Evolutionary conservation across 768 basidiomycete species (phyloP).

Genomic region (Russula earlei): DNA sequence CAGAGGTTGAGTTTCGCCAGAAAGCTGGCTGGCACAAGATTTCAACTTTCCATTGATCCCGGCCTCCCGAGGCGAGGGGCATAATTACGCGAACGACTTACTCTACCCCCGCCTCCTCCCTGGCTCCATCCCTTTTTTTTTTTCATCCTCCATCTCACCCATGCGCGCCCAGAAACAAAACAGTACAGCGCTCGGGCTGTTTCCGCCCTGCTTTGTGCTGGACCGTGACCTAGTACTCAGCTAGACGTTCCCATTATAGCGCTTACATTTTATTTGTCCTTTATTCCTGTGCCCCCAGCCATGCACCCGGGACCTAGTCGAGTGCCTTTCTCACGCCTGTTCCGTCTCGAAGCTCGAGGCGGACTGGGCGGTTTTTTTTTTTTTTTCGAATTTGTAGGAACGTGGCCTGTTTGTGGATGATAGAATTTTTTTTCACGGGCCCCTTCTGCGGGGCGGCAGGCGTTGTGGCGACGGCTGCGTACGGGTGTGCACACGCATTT

Average conservation of each 20-base stretch:
- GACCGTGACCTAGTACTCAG: background rate
- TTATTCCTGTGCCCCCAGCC: slow-evolving; percentile 1
- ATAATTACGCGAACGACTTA: slow-evolving; percentile 20
- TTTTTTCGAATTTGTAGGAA: background rate
- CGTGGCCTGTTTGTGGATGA: background rate
- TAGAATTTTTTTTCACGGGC: no score
- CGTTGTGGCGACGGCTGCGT: background rate
- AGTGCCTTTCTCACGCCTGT: slow-evolving; percentile 16
- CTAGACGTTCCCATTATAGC: slow-evolving; percentile 7
- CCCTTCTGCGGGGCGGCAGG: no score
- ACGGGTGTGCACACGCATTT: background rate
- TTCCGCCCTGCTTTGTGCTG: slow-evolving; percentile 5
- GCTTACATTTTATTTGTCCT: slow-evolving; percentile 8
- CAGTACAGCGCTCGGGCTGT: slow-evolving; percentile 16
- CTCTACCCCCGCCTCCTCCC: slow-evolving; percentile 6
- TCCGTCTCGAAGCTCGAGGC: slow-evolving; percentile 12
- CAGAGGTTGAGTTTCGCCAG: slow-evolving; percentile 6
- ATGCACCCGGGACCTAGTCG: slow-evolving; percentile 4
- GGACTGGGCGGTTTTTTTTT: background rate
- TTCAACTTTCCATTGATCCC: slow-evolving; percentile 19
- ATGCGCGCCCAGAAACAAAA: slow-evolving; percentile 11
- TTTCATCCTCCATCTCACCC: background rate
- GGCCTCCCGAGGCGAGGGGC: slow-evolving; percentile 17
- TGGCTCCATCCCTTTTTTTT: slow-evolving; percentile 4
- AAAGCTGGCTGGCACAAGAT: slow-evolving; percentile 13